These are phyloP conservation scores for Pezicula carpinea DNA, from an alignment of 2,329 filamentous ascomycete genomes.

Conservation along the genomic window DNA sequence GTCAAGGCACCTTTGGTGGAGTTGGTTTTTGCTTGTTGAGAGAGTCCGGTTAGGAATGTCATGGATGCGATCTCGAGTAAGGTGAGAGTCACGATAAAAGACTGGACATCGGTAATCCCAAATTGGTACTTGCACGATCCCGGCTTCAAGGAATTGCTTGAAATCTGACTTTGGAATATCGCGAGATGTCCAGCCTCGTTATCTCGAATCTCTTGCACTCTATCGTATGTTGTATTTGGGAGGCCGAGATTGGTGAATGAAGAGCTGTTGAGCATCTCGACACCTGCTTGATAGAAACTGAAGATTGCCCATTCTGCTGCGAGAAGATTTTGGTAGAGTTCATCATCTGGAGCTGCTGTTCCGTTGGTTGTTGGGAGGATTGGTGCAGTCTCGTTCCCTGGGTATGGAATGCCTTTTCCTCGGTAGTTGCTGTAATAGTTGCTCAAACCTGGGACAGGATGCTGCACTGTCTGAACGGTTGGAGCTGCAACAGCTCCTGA, in stretches of 20 bases:
- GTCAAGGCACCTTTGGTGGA: conserved; percentile 33
- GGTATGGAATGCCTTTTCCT: neutral
- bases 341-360: neutral
- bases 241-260: conserved; percentile 31
- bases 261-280: conserved; percentile 34
- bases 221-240: conserved; percentile 36
- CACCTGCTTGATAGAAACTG: conserved; percentile 37
- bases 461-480: neutral
- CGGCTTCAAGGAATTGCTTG: conserved; percentile 35
- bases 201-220: conserved; percentile 37
- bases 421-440: neutral
- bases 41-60: conserved; percentile 35
- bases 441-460: neutral
- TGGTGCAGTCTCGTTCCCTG: neutral
- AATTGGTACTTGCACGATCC: conserved; percentile 31
- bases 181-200: conserved; percentile 43
- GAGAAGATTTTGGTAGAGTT: conserved; percentile 21
- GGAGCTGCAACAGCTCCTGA: too few species aligned
- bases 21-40: conserved; percentile 29
- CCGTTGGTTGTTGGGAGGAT: neutral
- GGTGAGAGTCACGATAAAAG: conserved; percentile 29
- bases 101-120: conserved; percentile 15
- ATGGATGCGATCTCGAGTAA: conserved; percentile 34
- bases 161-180: conserved; percentile 40
- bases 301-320: conserved; percentile 42